Conservation (phyloP, 176 grass and related monocot genomes). For the Pharus latifolius region DNA sequence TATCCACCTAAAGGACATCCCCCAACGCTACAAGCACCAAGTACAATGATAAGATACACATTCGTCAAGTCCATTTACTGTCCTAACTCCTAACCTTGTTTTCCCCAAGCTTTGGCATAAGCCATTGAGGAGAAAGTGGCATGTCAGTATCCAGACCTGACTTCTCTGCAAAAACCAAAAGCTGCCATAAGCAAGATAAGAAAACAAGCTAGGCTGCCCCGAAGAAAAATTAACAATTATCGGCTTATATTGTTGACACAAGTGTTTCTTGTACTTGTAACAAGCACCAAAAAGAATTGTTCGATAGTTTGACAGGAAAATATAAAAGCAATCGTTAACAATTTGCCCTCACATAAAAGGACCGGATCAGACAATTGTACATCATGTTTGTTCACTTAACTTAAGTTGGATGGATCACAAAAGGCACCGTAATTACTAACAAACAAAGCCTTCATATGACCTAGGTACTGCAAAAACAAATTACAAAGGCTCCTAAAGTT, state of each 20-base stretch:
- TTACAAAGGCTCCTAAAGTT: background rate
- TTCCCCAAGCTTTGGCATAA: conserved; percentile 71
- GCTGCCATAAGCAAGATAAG: background rate
- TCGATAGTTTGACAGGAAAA: conserved; percentile 6
- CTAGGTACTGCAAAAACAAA: background rate
- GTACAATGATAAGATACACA: background rate
- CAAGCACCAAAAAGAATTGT: background rate
- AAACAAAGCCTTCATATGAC: too few species aligned
- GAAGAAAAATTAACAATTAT: background rate
- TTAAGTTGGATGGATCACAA: too few species aligned
- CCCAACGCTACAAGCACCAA: background rate
- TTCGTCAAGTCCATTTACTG: background rate
- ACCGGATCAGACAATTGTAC: background rate
- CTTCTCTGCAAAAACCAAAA: conserved; percentile 43
- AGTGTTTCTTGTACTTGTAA: background rate
- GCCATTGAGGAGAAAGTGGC: conserved; percentile 99
- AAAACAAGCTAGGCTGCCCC: background rate
- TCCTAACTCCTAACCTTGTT: conserved; percentile 17
- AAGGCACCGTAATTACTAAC: too few species aligned
- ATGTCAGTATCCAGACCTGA: conserved; percentile 62
- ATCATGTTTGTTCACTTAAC: background rate
- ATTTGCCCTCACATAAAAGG: background rate
- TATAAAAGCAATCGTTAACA: background rate
- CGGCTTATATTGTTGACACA: background rate
- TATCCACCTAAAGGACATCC: background rate